Evolutionary conservation across 805 yeast species (phyloP).

Genomic region (Brettanomyces anomalus): DNA sequence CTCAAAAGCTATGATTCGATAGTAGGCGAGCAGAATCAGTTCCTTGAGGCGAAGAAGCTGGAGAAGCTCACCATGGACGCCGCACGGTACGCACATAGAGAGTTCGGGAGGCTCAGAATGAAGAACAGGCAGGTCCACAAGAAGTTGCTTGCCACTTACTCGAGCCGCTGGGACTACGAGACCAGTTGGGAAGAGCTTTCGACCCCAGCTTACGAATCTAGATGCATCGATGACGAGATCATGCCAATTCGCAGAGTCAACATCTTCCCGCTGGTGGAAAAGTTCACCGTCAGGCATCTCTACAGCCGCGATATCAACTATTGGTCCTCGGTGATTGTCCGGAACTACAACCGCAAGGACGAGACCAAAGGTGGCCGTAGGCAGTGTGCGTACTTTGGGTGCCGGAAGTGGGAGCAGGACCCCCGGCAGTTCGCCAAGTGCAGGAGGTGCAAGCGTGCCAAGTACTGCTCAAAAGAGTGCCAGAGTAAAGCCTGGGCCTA

Average conservation of each 20-base stretch:
- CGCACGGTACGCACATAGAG: slow-evolving; percentile 20
- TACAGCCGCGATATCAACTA: slow-evolving; percentile 77
- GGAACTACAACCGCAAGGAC: slow-evolving; percentile 89
- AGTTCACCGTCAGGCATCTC: slow-evolving; percentile 60
- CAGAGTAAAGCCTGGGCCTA: slow-evolving; percentile 88
- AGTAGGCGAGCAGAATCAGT: slow-evolving; percentile 13
- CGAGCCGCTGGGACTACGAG: slow-evolving; percentile 36
- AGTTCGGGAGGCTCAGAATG: slow-evolving; percentile 18
- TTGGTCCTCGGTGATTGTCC: slow-evolving; percentile 98
- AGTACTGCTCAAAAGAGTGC: slow-evolving; percentile 88
- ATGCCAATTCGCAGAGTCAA: slow-evolving; percentile 46
- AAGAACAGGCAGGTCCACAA: slow-evolving; percentile 20
- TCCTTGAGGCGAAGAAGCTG: slow-evolving; percentile 19
- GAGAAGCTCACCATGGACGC: slow-evolving; percentile 22
- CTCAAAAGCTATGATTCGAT: slow-evolving; percentile 10
- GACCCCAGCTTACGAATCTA: slow-evolving; percentile 17
- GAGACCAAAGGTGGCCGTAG: slow-evolving; percentile 82
- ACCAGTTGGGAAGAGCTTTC: slow-evolving; percentile 27
- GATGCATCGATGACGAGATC: slow-evolving; percentile 18
- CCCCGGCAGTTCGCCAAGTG: slow-evolving; percentile 95
- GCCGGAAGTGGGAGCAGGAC: slow-evolving; percentile 89
- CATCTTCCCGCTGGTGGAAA: slow-evolving; percentile 85
- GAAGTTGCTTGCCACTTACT: slow-evolving; percentile 16
- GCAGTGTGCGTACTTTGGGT: slow-evolving; percentile 88
- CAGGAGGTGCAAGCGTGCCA: slow-evolving; percentile 86